Percentiles rank a stretch among this genome's conserved stretches.
These are phyloP conservation scores for Teratosphaeriaceae sp. DNA, from an alignment of 2,329 filamentous ascomycete species.

Conservation along the genomic window DNA sequence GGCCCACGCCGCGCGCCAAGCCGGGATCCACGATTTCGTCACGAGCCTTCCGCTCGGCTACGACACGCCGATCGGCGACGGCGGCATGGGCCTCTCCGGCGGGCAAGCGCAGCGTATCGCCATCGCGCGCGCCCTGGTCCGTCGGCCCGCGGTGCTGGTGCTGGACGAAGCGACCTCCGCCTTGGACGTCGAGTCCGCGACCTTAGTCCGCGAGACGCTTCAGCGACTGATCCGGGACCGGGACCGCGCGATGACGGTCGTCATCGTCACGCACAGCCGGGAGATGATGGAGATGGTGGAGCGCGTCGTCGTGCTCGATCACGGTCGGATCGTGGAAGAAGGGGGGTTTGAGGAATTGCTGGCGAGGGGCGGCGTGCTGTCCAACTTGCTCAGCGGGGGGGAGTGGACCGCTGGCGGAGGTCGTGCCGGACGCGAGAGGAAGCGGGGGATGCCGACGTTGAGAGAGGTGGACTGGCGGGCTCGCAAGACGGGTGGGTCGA, in stretches of 20 bases:
- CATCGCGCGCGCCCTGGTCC: slow-evolving; percentile 71
- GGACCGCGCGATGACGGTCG: slow-evolving; percentile 52
- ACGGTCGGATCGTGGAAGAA: slow-evolving; percentile 59
- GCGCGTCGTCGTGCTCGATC: slow-evolving; percentile 63
- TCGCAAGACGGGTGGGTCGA: too few relatives aligned
- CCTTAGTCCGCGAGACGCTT: slow-evolving; percentile 58
- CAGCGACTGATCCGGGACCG: slow-evolving; percentile 40
- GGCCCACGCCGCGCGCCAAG: slow-evolving; percentile 43
- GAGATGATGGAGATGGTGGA: slow-evolving; percentile 85
- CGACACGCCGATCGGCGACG: slow-evolving; percentile 67
- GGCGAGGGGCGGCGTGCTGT: slow-evolving; percentile 24
- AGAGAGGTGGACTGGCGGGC: slow-evolving; percentile 2
- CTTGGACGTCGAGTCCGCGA: slow-evolving; percentile 64
- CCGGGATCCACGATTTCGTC: slow-evolving; percentile 73
- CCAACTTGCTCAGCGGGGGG: slow-evolving; percentile 34
- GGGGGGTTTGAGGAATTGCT: slow-evolving; percentile 61
- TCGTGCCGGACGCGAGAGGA: neutral
- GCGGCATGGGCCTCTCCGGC: slow-evolving; percentile 65
- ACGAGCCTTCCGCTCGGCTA: slow-evolving; percentile 63
- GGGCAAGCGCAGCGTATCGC: slow-evolving; percentile 78
- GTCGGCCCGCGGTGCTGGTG: slow-evolving; percentile 65
- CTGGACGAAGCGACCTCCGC: slow-evolving; percentile 84
- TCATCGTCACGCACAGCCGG: slow-evolving; percentile 73
- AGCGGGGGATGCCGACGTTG: neutral
- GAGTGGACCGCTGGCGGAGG: slow-evolving; percentile 17